Evolutionary conservation across 371 early-diverging fungal species (phyloP), one percentile per base, ranked within the genome.

Genomic region (Mucor sp.): DNA sequence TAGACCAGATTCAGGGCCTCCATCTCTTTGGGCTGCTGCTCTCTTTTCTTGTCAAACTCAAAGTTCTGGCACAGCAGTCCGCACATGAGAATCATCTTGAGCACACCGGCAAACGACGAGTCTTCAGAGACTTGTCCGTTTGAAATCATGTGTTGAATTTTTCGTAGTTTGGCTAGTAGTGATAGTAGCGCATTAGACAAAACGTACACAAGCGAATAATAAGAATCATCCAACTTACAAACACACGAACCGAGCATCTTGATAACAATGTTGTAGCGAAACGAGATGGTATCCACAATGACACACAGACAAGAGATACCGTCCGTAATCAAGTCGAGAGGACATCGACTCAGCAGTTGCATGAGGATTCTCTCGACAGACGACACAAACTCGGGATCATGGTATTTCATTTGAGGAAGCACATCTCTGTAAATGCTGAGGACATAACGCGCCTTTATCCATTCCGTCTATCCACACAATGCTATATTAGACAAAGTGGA

Each of bases 221-320:
- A n/a, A n/a, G n/a, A n/a, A n/a, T n/a, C n/a, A n/a, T n/a, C n/a
- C n/a, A n/a, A 60, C 65, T 68, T 77, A 79, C 77, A 69, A 39
- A 74, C 50, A 53, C 81, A 80, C 1, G 87, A 85, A 15, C 84
- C 85, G 23, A 94, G 82, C 58, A 94, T 80, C 60, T 87, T 83
- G 30, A 89, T 85, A 4, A 95, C 66, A 55, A 88, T 86, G 43
- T 67, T 70, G 60, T 90, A 90, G 30, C 87, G 85, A 35, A 83
- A 69, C 0, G 94, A 93, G 12, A 89, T 84, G 17, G 74, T 73
- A 12, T 79, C 81, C 0, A 93, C 85, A 37, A 95, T 79, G 0
- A 77, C 78, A 72, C 93, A 91, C 6, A 97, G 80, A 50, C 93
- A 94, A 7, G 91, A 90, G 4, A 92, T 87, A 8, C 89, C 90